Base-by-base conservation (phyloP, 805 yeast species). In the Wickerhamiella lipophila region DNA sequence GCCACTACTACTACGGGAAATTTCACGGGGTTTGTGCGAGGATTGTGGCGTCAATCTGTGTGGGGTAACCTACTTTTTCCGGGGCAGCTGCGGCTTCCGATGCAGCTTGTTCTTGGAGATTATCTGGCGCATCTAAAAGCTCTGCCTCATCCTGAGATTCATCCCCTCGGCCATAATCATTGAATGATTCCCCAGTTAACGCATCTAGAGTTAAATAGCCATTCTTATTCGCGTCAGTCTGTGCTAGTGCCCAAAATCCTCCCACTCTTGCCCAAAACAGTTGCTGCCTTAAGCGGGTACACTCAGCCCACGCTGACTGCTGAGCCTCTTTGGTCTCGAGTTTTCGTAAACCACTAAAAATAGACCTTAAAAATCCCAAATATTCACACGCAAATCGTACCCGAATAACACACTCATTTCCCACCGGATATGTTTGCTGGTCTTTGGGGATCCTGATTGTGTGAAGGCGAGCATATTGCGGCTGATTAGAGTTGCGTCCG, bases 201-300 rank as follows among this genome's bases (percentile, higher is more conserved):
- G 21, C 32, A 5, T 47, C 50, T 4, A 42, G 16, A n/a, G 50
- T 36, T 6, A 45, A 6, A 16, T 45, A 45, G 18, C 16, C 15
- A 15, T 36, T 45, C 27, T 15, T 25, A 32, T 35, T 45, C 5
- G 18, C 42, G 2, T 40, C 32, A 12, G 16, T 25, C 27, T 25
- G 41, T 19, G 42, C 21, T 42, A 49, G 25, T 2, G 52, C 46
- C 51, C 50, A 58, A 32, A 58, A 52, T 12, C 64, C 69, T 5
- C 96, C 96, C 19, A 81, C 63, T 54, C 85, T 78, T 7, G 94
- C 71, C 89, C 94, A 89, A 65, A 81, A 84, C 54, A 88, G 69
- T 59, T 81, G 80, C 38, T 76, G 75, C 48, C 95, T 74, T 18
- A 85, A 69, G 56, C 78, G 73, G 34, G 75, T 66, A 30, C 79